Percentiles rank a stretch among this genome's conserved stretches.
Evolutionary conservation across 2,329 filamentous ascomycete genomes (phyloP).

Genomic region (Aspergillus unguis): DNA sequence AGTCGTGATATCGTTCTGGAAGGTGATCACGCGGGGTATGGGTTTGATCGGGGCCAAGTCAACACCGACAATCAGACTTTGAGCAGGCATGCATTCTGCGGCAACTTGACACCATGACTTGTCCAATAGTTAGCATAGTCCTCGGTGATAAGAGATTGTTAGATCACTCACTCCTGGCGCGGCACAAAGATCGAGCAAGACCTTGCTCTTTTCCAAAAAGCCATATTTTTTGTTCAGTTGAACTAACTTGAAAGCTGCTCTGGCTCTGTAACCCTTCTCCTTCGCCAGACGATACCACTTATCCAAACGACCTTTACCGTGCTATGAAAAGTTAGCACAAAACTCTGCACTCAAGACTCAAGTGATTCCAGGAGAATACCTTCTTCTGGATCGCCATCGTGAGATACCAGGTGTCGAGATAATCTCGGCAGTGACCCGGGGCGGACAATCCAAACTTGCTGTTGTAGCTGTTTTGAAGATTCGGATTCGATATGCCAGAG

Average conservation of each 20-base stretch:
- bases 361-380: slow-evolving; percentile 33
- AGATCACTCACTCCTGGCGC: slow-evolving; percentile 72
- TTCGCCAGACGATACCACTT: slow-evolving; percentile 99
- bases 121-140: slow-evolving; percentile 19
- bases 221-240: slow-evolving; percentile 99
- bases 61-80: slow-evolving; percentile 88
- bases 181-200: slow-evolving; percentile 94
- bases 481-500: slow-evolving; percentile 13
- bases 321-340: slow-evolving; percentile 45
- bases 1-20: slow-evolving; percentile 96
- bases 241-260: slow-evolving; percentile 96
- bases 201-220: slow-evolving; percentile 94
- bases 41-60: slow-evolving; percentile 94
- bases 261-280: slow-evolving; percentile 93
- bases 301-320: slow-evolving; percentile 96
- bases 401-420: slow-evolving; percentile 21
- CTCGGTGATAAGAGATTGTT: not conserved
- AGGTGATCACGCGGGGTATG: slow-evolving; percentile 89
- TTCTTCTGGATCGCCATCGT: slow-evolving; percentile 97
- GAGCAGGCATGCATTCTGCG: slow-evolving; percentile 87
- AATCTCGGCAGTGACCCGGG: slow-evolving; percentile 23
- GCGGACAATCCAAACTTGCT: slow-evolving; percentile 10
- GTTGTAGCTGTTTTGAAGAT: slow-evolving; percentile 11
- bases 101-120: slow-evolving; percentile 96
- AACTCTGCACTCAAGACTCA: not conserved